Evolutionary conservation across 2,329 filamentous ascomycete genomes (phyloP), one percentile per base, ranked within the genome.

Genomic region (Fusarium humuli): DNA sequence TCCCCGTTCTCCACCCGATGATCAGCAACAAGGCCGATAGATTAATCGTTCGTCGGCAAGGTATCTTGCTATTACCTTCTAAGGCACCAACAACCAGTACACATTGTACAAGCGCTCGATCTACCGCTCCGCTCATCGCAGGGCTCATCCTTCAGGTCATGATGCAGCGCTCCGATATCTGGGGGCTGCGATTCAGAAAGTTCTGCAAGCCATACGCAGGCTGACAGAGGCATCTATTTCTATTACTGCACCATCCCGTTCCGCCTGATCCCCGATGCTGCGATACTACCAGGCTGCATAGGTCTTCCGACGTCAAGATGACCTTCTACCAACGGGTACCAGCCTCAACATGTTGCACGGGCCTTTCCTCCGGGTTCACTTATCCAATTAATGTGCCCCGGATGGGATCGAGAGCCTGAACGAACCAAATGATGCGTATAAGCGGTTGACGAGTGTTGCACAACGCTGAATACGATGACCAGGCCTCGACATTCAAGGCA

Each of bases 401-500:
- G 25, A 29, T 14, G 14, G 42, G 37, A 29, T 32, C 29, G 6
- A 52, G 34, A 37, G 22, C 20, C 50, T 22, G 23, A 49, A 41
- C 11, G 20, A 47, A 48, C 46, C 32, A 53, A 48, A 20, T 50
- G 20, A 45, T 34, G 14, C 29, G 20, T 18, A 37, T 34, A 30
- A 53, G 45, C 29, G 58, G 58, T 49, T 47, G 20, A 25, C n/a
- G 46, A 65, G 16, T 53, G 55, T 71, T 23, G 32, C 53, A 71
- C 69, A 72, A 66, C 6, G 22, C 52, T 52, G 46, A 29, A 66
- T 69, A 69, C 65, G 53, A 71, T 49, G 23, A 50, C 45, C 22
- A 37, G 40, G 52, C n/a, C 44, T 53, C 42, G 46, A 54, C 45
- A 46, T 61, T 23, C 25, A 46, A 49, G 34, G 41, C 41, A 67